Evolutionary conservation across 1,139 yeast genomes (phyloP).

Genomic region (Saccharomyces hybrid): DNA sequence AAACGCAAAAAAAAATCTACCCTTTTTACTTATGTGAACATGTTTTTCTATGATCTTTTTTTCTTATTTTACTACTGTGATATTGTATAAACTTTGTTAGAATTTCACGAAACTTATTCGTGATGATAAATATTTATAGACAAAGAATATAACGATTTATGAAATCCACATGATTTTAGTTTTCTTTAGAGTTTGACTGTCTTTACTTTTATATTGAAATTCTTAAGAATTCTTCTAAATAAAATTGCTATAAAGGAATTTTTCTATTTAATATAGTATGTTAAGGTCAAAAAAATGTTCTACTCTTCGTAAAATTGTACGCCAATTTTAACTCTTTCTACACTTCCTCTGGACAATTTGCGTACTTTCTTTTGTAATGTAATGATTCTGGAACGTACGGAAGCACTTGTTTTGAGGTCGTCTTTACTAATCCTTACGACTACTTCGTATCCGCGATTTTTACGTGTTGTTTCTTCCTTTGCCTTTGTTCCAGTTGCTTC

Average conservation of each 20-base stretch:
- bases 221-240: no score
- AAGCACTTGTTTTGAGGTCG: constrained; percentile 48
- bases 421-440: constrained; percentile 43
- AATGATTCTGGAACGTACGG: constrained; percentile 47
- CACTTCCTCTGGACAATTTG: constrained; percentile 41
- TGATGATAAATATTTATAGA: not conserved
- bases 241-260: no score
- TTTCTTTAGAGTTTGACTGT: not conserved
- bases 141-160: constrained; percentile 1
- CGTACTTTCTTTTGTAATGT: constrained; percentile 46
- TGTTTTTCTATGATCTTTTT: constrained; percentile 9
- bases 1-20: constrained; percentile 2
- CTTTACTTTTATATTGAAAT: not conserved
- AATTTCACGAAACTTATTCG: not conserved
- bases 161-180: not conserved
- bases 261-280: not conserved
- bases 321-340: constrained; percentile 36
- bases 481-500: constrained; percentile 10
- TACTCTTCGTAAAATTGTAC: constrained; percentile 32
- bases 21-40: constrained; percentile 8
- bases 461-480: constrained; percentile 19
- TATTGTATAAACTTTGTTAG: not conserved
- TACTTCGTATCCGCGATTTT: constrained; percentile 36
- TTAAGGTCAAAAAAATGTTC: not conserved
- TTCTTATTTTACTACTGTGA: not conserved